phyloP scores from a whole-genome alignment of 164 flowering plant species.

The Piper betle region DNA sequence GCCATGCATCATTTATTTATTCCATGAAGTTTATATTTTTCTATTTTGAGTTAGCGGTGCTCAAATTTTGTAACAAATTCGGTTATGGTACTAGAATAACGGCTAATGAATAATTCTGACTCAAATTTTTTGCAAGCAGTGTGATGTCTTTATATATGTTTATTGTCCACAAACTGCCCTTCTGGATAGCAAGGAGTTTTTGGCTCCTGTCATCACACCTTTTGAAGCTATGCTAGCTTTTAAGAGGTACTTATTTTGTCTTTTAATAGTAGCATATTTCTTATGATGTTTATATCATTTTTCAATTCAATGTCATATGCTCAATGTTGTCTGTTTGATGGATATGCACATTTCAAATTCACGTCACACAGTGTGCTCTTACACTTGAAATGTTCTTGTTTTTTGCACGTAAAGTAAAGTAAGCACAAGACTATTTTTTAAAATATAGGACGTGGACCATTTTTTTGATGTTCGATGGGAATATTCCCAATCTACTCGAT shows the following conservation, averaged over 20 bases:
- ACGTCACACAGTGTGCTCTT: background rate
- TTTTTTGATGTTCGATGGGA: background rate
- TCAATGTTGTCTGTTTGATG: no score
- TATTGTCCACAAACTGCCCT: constrained; percentile 96
- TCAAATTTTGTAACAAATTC: background rate
- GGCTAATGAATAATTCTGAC: background rate
- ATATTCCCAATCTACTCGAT: no score
- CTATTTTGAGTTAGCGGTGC: background rate
- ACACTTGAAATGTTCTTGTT: background rate
- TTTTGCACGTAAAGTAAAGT: background rate
- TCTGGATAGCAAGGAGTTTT: constrained; percentile 89
- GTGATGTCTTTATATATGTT: constrained; percentile 75
- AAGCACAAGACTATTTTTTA: no score
- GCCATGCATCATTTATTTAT: background rate
- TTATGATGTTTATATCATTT: background rate
- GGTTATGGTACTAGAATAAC: no score
- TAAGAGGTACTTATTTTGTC: constrained; percentile 37
- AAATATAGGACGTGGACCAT: no score
- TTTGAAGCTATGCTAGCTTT: constrained; percentile 89
- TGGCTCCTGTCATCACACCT: constrained; percentile 90
- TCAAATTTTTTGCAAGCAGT: constrained; percentile 29
- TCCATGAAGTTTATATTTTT: background rate
- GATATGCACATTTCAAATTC: no score
- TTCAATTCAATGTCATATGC: no score
- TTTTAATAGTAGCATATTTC: background rate